Base-by-base conservation (phyloP, 2,329 filamentous ascomycete genomes). In the Nemania sp. region DNA sequence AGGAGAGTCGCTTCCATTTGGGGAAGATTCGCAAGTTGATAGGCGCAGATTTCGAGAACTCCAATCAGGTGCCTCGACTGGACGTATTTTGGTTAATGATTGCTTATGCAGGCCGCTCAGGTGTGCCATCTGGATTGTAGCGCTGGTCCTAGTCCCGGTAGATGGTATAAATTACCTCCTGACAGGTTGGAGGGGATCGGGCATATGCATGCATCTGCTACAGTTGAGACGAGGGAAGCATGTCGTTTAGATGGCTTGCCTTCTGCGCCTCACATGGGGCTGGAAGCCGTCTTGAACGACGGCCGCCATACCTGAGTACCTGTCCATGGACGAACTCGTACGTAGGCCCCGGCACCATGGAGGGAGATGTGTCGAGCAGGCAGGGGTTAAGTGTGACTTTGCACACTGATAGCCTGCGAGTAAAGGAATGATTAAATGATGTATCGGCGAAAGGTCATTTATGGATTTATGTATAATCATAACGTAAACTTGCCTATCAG, bases 321-420 rank as follows among this genome's bases (percentile, higher is more conserved):
- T 54, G 56, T 55, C 51, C 42, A 62, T 45, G 45, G 50, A 50
- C 43, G 21, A 47, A 45, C 53, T 49, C 48, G 53, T 57, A 56
- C 55, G 54, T 62, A 56, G 47, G 52, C 40, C 34, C 54, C 54
- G 58, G 58, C 58, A 54, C 54, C 62, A 62, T 56, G 57, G 51
- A 62, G 37, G 40, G 51, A 35, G 18, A 52, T 61, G 54, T 51
- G 39, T 58, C 29, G 17, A 59, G 58, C 48, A 55, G 54, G 39
- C 48, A 45, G 46, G 42, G 54, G 58, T 42, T 35, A n/a, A 34
- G 58, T 56, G 54, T 17, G 12, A 56, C 59, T 40, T 52, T 13
- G 47, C 40, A 49, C 35, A 35, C 47, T 46, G 39, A 32, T 34
- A 53, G 40, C 11, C n/a, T 55, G 47, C 10, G 3, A 48, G 42